Conservation (phyloP, 306 rosid genomes). For the Luffa aegyptiaca region DNA sequence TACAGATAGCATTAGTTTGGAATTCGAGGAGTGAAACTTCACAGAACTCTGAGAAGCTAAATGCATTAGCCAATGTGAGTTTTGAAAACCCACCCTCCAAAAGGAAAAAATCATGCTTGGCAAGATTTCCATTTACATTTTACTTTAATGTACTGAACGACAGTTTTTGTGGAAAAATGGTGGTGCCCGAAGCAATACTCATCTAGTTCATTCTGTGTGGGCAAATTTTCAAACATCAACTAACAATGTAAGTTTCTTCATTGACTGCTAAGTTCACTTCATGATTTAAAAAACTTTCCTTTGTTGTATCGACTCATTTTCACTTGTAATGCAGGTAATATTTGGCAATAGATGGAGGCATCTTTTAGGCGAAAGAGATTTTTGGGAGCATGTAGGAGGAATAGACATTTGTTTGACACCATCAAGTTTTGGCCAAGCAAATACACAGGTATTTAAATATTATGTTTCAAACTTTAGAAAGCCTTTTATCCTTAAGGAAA, state of each 20-base stretch:
- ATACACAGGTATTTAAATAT: slow-evolving; percentile 55
- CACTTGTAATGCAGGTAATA: slow-evolving; percentile 45
- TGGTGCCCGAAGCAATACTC: slow-evolving; percentile 52
- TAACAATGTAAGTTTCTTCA: slow-evolving; percentile 58
- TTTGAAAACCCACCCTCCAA: neutral
- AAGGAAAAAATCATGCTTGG: neutral
- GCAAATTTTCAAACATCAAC: slow-evolving; percentile 92
- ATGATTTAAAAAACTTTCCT: neutral
- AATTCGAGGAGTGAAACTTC: slow-evolving; percentile 80
- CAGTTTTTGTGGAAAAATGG: slow-evolving; percentile 89
- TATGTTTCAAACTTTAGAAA: neutral
- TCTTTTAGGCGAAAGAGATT: slow-evolving; percentile 79
- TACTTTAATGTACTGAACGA: slow-evolving; percentile 10
- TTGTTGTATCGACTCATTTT: neutral
- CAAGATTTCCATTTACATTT: neutral
- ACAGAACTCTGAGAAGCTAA: slow-evolving; percentile 47
- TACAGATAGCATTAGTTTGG: slow-evolving; percentile 92
- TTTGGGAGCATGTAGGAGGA: slow-evolving; percentile 97
- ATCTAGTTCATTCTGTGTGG: slow-evolving; percentile 92
- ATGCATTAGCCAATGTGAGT: slow-evolving; percentile 69
- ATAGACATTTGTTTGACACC: slow-evolving; percentile 84
- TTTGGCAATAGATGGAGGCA: slow-evolving; percentile 98
- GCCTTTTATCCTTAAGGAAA: neutral
- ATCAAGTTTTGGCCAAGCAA: slow-evolving; percentile 97
- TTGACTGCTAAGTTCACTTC: neutral